These are phyloP conservation scores for Alternaria incomplexa DNA, from an alignment of 2,329 filamentous ascomycete species.

Conservation along the genomic window DNA sequence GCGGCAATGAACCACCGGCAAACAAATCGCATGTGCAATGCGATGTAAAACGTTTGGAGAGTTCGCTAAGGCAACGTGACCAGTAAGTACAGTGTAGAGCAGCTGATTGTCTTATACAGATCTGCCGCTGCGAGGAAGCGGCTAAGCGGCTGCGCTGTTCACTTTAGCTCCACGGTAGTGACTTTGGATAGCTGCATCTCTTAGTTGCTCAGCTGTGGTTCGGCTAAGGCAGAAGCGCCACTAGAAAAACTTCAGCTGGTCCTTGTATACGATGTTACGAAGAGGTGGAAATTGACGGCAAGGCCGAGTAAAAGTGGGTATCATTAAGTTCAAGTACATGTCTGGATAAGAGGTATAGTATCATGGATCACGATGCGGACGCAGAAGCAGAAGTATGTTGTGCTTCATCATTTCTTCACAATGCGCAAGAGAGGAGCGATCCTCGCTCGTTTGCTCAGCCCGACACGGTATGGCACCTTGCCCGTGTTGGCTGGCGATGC, in stretches of 20 bases:
- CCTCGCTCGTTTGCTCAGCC: conserved; percentile 56
- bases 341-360: neutral
- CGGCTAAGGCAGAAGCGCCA: neutral
- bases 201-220: neutral
- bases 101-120: neutral
- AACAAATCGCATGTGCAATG: neutral
- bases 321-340: conserved; percentile 7
- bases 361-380: neutral
- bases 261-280: neutral
- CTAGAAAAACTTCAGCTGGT: neutral
- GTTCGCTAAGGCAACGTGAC: neutral
- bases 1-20: neutral
- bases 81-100: neutral
- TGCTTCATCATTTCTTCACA: conserved; percentile 50
- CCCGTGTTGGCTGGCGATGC: conserved; percentile 40
- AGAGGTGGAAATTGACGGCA: neutral
- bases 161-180: neutral
- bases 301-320: conserved; percentile 15
- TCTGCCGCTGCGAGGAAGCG: neutral
- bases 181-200: neutral
- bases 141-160: neutral
- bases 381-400: neutral
- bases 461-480: conserved; percentile 55
- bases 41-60: neutral
- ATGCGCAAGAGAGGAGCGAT: conserved; percentile 57